phyloP scores from a whole-genome alignment of 306 rosid species.

The Vicia villosa region DNA sequence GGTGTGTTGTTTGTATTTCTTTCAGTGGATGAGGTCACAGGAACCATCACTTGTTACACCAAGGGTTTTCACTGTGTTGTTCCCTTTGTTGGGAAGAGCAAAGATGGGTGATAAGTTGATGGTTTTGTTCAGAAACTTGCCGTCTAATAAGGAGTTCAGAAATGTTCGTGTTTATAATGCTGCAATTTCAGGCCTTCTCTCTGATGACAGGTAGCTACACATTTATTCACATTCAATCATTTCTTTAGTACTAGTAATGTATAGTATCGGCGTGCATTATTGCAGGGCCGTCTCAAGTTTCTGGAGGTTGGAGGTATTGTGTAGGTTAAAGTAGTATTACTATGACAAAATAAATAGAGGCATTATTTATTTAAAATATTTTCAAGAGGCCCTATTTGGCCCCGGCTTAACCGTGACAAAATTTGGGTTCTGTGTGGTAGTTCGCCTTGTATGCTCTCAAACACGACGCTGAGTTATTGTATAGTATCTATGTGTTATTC shows the following conservation, averaged over 20 bases:
- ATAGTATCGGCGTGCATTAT: too few species aligned
- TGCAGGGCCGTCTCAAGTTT: too few species aligned
- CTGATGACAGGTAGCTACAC: neutral
- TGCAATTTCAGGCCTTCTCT: constrained; percentile 72
- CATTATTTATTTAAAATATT: too few species aligned
- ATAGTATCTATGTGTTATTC: too few species aligned
- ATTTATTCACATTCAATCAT: neutral
- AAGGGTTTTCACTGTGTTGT: constrained; percentile 66
- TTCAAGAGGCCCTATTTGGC: too few species aligned
- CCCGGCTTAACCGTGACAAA: too few species aligned
- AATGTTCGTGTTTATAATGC: constrained; percentile 80
- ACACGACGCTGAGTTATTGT: too few species aligned
- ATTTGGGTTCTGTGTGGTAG: too few species aligned
- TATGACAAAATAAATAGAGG: too few species aligned
- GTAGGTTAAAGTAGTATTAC: too few species aligned
- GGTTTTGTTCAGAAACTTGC: constrained; percentile 63
- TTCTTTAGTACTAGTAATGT: neutral
- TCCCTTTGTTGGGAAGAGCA: constrained; percentile 78
- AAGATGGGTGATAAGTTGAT: constrained; percentile 70
- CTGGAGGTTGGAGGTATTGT: too few species aligned
- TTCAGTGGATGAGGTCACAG: constrained; percentile 89
- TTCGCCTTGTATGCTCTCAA: too few species aligned
- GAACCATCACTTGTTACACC: constrained; percentile 67
- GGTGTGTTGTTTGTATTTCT: constrained; percentile 68
- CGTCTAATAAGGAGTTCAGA: constrained; percentile 58